Evolutionary conservation across 2,329 filamentous ascomycete genomes (phyloP).

Genomic region (Sporothrix phasma): DNA sequence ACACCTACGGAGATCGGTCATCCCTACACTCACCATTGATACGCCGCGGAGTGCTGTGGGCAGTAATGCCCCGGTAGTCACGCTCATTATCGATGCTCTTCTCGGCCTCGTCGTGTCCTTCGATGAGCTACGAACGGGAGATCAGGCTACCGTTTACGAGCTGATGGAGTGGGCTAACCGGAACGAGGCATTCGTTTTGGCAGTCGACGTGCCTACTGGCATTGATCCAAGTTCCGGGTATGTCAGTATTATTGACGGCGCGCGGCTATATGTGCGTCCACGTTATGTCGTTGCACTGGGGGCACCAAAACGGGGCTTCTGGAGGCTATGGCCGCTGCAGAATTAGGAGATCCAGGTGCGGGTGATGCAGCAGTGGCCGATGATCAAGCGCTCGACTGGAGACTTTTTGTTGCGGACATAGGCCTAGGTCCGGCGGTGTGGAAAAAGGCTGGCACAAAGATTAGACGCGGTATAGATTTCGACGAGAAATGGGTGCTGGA

Average conservation of each 20-base stretch:
- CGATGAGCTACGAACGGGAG: constrained; percentile 72
- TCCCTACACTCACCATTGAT: constrained; percentile 29
- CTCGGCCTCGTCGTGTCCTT: constrained; percentile 81
- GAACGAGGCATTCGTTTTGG: constrained; percentile 69
- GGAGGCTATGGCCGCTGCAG: constrained; percentile 58
- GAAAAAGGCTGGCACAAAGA: constrained; percentile 72
- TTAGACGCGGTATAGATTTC: constrained; percentile 80
- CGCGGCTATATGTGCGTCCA: constrained; percentile 68
- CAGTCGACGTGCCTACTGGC: constrained; percentile 85
- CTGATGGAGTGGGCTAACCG: constrained; percentile 92
- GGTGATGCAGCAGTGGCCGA: constrained; percentile 30
- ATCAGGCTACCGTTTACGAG: constrained; percentile 76
- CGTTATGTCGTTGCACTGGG: constrained; percentile 78
- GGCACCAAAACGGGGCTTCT: constrained; percentile 79
- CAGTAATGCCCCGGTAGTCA: constrained; percentile 52
- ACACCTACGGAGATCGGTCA: constrained; percentile 40
- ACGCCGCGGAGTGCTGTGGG: constrained; percentile 33
- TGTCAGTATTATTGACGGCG: constrained; percentile 58
- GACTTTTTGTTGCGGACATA: constrained; percentile 75
- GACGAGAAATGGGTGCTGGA: constrained; percentile 76
- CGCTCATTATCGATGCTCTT: constrained; percentile 80
- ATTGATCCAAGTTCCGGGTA: constrained; percentile 70
- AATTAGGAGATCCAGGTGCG: constrained; percentile 33
- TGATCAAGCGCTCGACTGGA: constrained; percentile 50
- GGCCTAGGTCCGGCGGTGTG: constrained; percentile 75